A percentile compares a stretch with the other conserved stretches of the same genome.
Conservation (phyloP, 495 filamentous ascomycete genomes). For the Hypoxylon perforatum region DNA sequence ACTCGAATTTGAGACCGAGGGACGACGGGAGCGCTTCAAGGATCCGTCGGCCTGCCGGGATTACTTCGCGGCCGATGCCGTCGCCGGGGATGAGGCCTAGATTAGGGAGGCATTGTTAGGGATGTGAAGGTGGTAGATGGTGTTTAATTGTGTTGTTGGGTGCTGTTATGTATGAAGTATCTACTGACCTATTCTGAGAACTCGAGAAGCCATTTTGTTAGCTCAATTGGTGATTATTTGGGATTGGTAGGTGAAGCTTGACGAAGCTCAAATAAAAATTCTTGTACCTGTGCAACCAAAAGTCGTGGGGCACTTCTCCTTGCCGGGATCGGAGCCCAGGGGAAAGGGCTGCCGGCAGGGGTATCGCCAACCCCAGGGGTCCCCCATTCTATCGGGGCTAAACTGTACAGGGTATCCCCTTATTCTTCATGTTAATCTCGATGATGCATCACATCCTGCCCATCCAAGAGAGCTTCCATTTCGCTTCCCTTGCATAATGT, state of each 20-base stretch:
- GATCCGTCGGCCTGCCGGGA: constrained; percentile 89
- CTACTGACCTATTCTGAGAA: constrained; percentile 68
- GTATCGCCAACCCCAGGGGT: no score
- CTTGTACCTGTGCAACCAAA: constrained; percentile 10
- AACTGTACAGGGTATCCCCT: no score
- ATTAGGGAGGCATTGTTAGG: constrained; percentile 24
- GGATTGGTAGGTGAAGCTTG: constrained; percentile 2
- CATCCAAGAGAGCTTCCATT: no score
- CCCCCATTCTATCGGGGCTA: neutral
- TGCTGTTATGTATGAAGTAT: neutral
- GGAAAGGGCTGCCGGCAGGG: constrained; percentile 2
- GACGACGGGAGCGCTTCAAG: constrained; percentile 89
- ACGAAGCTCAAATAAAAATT: constrained; percentile 26
- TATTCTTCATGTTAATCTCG: no score
- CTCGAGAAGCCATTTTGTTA: constrained; percentile 63
- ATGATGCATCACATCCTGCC: no score
- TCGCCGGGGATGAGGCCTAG: constrained; percentile 96
- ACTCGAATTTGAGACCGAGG: constrained; percentile 89
- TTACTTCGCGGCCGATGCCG: constrained; percentile 98
- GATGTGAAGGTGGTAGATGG: neutral
- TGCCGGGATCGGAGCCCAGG: constrained; percentile 33
- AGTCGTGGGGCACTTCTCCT: constrained; percentile 26
- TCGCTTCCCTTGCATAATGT: no score
- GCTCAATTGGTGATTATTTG: constrained; percentile 33
- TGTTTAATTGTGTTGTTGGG: neutral